These are phyloP conservation scores for Spiraea crenata DNA, from an alignment of 331 rosid genomes.

Conservation along the genomic window DNA sequence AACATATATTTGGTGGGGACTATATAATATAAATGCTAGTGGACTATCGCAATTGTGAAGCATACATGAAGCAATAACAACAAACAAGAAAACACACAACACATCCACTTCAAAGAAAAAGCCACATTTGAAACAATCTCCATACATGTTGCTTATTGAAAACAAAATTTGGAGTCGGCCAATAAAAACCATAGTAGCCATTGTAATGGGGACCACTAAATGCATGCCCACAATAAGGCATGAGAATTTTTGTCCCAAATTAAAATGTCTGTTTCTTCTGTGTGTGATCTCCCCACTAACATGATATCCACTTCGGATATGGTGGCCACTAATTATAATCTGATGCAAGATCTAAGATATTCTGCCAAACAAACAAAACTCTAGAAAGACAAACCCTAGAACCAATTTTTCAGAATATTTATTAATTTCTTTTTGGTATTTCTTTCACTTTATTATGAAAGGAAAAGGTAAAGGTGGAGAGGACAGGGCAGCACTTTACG, in stretches of 20 bases:
- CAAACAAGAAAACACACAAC: constrained; percentile 37
- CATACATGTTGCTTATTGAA: constrained; percentile 30
- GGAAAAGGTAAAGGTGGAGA: constrained; percentile 40
- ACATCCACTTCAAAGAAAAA: constrained; percentile 30
- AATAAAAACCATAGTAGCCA: constrained; percentile 15
- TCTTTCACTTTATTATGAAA: constrained; percentile 19
- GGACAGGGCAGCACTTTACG: constrained; percentile 65
- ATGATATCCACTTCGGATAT: constrained; percentile 35
- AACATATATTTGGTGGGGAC: constrained; percentile 27
- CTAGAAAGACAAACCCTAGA: constrained; percentile 46
- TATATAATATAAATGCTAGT: neutral
- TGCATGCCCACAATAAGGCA: constrained; percentile 13
- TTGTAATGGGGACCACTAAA: constrained; percentile 41
- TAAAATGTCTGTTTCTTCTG: constrained; percentile 12
- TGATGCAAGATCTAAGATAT: neutral
- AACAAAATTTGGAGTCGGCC: constrained; percentile 8
- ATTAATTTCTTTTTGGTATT: neutral
- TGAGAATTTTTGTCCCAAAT: constrained; percentile 47
- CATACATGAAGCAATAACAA: neutral
- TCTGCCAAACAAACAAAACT: constrained; percentile 36
- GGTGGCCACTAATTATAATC: neutral
- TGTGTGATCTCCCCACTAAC: constrained; percentile 25
- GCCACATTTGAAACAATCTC: constrained; percentile 40
- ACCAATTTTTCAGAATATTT: neutral
- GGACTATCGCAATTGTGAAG: constrained; percentile 21